Conservation (phyloP, 106 monocot genomes). For the Dioscorea zingiberensis region DNA sequence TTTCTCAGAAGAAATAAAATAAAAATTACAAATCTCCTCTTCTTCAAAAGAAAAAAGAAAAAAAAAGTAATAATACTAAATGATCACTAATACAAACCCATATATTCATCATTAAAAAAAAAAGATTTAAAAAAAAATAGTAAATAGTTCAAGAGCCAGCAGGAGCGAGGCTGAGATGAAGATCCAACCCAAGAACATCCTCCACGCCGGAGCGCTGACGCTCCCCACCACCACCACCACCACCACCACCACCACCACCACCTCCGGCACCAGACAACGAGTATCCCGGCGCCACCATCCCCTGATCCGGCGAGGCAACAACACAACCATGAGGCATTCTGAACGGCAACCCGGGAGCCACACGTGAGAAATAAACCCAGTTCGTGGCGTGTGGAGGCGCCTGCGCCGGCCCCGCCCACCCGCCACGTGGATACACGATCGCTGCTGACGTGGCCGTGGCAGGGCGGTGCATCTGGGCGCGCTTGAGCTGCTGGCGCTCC, state of each 20-base stretch:
- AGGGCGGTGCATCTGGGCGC: slow-evolving; percentile 15
- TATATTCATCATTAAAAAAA: too few relatives aligned
- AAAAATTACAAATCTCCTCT: too few relatives aligned
- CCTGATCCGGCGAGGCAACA: not conserved
- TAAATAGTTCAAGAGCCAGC: slow-evolving; percentile 47
- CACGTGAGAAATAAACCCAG: slow-evolving; percentile 16
- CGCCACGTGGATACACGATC: not conserved
- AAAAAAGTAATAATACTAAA: too few relatives aligned
- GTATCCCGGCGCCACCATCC: not conserved
- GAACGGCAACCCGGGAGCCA: not conserved
- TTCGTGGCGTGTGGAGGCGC: not conserved
- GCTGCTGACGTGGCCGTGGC: not conserved
- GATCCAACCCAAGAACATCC: slow-evolving; percentile 52
- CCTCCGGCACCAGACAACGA: not conserved
- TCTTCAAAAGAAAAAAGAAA: too few relatives aligned
- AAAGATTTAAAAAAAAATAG: too few relatives aligned
- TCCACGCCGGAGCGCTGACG: slow-evolving; percentile 9
- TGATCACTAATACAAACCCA: too few relatives aligned
- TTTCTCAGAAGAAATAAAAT: too few relatives aligned
- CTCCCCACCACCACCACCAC: not conserved
- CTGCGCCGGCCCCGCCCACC: not conserved
- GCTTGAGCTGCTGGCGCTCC: slow-evolving; percentile 44
- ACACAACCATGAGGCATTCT: not conserved
- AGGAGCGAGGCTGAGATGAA: slow-evolving; percentile 85
- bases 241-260: too few relatives aligned